These are phyloP conservation scores for Curvularia sp. DNA, from an alignment of 2,329 filamentous ascomycete species.

Conservation along the genomic window DNA sequence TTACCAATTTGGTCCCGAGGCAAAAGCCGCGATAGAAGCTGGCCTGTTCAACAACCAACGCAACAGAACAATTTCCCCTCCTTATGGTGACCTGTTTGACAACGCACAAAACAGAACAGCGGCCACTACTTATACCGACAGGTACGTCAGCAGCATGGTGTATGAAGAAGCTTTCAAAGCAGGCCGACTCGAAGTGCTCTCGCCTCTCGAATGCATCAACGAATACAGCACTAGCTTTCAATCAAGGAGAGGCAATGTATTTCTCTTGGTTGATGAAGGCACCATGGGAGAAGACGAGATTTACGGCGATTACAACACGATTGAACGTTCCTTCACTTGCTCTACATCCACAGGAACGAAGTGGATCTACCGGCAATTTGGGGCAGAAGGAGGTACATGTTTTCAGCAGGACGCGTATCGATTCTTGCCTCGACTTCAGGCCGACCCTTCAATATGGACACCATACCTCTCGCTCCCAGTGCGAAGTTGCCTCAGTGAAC, in stretches of 20 bases:
- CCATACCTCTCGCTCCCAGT: constrained; percentile 12
- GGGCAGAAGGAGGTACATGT: background rate
- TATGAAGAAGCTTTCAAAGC: constrained; percentile 2
- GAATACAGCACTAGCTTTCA: constrained; percentile 25
- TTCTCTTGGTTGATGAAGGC: constrained; percentile 21
- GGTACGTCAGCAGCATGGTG: background rate
- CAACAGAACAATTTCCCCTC: background rate
- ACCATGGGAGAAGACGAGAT: background rate
- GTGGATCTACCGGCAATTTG: background rate
- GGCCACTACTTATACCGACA: background rate
- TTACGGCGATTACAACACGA: background rate
- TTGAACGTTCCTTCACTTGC: background rate
- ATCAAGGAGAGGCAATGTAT: constrained; percentile 19
- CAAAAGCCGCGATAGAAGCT: constrained; percentile 17
- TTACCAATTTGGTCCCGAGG: constrained; percentile 5
- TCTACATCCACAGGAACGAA: background rate
- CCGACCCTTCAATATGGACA: constrained; percentile 23
- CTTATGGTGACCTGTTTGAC: constrained; percentile 15
- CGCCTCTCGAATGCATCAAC: constrained; percentile 22
- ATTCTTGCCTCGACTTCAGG: background rate
- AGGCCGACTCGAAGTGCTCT: constrained; percentile 11
- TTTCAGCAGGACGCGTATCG: background rate
- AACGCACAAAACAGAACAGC: background rate
- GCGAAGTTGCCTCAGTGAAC: constrained; percentile 32
- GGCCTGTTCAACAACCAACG: constrained; percentile 10